phyloP scores from a whole-genome alignment of 2,329 filamentous ascomycete genomes.

The Neodidymelliopsis sp. region DNA sequence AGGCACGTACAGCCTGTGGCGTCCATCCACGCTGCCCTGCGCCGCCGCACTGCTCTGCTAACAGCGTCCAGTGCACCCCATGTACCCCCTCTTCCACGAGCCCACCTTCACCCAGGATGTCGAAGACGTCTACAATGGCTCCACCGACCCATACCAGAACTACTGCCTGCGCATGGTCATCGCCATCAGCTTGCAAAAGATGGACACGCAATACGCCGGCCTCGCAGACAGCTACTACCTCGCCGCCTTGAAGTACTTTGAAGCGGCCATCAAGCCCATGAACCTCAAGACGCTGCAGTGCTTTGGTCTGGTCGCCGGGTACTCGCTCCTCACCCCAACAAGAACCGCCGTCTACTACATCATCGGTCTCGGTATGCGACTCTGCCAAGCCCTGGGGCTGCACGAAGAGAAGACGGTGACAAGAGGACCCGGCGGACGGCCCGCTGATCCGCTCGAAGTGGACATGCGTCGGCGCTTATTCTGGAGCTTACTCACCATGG shows the following conservation, averaged over 20 bases:
- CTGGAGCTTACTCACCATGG: slow-evolving; percentile 89
- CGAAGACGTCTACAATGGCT: slow-evolving; percentile 80
- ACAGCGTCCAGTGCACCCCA: slow-evolving; percentile 73
- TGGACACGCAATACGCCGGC: slow-evolving; percentile 88
- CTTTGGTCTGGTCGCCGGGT: slow-evolving; percentile 84
- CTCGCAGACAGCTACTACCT: slow-evolving; percentile 95
- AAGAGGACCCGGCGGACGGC: slow-evolving; percentile 64
- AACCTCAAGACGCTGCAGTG: slow-evolving; percentile 91
- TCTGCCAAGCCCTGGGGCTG: slow-evolving; percentile 88
- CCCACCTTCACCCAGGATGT: slow-evolving; percentile 77
- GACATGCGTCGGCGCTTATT: slow-evolving; percentile 89
- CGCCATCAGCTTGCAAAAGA: slow-evolving; percentile 92
- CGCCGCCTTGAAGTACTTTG: slow-evolving; percentile 83
- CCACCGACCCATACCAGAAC: slow-evolving; percentile 80
- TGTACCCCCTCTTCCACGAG: slow-evolving; percentile 88
- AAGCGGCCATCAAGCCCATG: slow-evolving; percentile 84
- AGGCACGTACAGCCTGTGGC: slow-evolving; percentile 61
- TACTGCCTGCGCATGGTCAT: slow-evolving; percentile 91
- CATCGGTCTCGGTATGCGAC: slow-evolving; percentile 83
- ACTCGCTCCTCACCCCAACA: slow-evolving; percentile 91
- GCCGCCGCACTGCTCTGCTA: too few species aligned
- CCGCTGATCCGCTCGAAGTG: slow-evolving; percentile 74
- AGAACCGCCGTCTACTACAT: slow-evolving; percentile 93
- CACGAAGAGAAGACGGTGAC: slow-evolving; percentile 89
- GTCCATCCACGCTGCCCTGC: not conserved